phyloP scores from a whole-genome alignment of 108 stramenopile species.

The Asterionellopsis glacialis region DNA sequence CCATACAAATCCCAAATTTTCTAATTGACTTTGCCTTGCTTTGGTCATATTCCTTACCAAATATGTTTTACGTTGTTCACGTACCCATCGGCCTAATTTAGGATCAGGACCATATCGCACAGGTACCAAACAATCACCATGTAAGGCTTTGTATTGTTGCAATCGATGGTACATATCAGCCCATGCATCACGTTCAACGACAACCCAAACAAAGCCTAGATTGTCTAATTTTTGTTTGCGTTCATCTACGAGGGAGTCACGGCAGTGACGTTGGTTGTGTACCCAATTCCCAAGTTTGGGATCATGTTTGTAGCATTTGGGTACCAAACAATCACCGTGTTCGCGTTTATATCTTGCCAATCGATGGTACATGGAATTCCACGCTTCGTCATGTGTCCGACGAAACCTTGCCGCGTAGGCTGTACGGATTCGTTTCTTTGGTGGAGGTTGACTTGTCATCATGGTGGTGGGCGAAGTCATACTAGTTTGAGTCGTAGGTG shows the following conservation, averaged over 20 bases:
- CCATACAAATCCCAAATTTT: no score
- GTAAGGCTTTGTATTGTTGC: slow-evolving; percentile 17
- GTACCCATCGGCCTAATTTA: slow-evolving; percentile 10
- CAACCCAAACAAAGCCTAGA: slow-evolving; percentile 50
- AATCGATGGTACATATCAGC: slow-evolving; percentile 27
- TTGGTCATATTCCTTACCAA: no score
- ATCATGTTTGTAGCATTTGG: slow-evolving; percentile 24
- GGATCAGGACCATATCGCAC: slow-evolving; percentile 4
- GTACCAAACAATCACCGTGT: slow-evolving; percentile 34
- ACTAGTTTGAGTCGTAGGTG: no score
- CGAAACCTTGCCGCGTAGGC: no score
- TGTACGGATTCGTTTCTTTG: no score
- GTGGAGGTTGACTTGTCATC: no score
- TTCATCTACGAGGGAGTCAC: slow-evolving; percentile 12
- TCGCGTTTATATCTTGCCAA: slow-evolving; percentile 20
- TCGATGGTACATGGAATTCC: no score
- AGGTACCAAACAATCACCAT: slow-evolving; percentile 17
- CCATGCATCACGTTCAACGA: slow-evolving; percentile 18
- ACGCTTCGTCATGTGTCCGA: no score
- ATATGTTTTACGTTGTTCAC: slow-evolving; percentile 31
- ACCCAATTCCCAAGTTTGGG: slow-evolving; percentile 41
- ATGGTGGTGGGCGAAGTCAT: no score
- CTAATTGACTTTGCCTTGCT: no score
- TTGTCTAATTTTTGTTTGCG: slow-evolving; percentile 35
- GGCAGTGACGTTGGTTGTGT: slow-evolving; percentile 13